A percentile compares a stretch with the other conserved stretches of the same genome.
Evolutionary conservation across 106 monocot genomes (phyloP).

Genomic region (Agapanthus africanus): DNA sequence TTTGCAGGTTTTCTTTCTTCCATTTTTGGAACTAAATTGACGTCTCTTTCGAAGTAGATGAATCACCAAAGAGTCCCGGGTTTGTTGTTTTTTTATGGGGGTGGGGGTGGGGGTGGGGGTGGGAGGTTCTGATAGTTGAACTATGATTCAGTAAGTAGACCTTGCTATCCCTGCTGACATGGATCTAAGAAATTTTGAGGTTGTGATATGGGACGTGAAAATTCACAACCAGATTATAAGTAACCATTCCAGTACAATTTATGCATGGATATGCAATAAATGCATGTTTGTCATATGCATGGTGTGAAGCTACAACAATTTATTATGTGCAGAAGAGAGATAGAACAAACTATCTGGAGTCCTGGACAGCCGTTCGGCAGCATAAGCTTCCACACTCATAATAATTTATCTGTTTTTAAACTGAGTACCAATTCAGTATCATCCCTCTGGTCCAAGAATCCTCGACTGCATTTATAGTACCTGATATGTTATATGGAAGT

Average conservation of each 20-base stretch:
- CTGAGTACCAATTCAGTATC: neutral
- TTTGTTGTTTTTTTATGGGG: neutral
- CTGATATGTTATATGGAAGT: neutral
- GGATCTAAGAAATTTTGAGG: neutral
- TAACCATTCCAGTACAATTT: neutral
- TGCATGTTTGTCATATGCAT: neutral
- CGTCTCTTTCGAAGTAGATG: too few relatives aligned
- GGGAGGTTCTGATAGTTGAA: neutral
- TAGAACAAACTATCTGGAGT: too few relatives aligned
- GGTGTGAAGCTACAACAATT: neutral
- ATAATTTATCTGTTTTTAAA: too few relatives aligned
- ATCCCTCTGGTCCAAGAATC: neutral
- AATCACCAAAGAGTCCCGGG: too few relatives aligned
- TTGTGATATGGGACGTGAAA: neutral
- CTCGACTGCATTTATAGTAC: neutral
- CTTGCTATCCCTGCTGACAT: too few relatives aligned
- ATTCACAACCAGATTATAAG: neutral
- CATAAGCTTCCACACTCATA: too few relatives aligned
- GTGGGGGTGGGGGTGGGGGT: too few relatives aligned
- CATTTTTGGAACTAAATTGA: too few relatives aligned
- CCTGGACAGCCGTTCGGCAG: too few relatives aligned
- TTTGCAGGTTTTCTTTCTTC: neutral
- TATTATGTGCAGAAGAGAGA: too few relatives aligned
- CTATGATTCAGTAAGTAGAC: neutral
- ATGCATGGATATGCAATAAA: neutral